A percentile compares a stretch with the other conserved stretches of the same genome.
Evolutionary conservation across 148 eudicot species (phyloP).

Genomic region (Cornus florida): DNA sequence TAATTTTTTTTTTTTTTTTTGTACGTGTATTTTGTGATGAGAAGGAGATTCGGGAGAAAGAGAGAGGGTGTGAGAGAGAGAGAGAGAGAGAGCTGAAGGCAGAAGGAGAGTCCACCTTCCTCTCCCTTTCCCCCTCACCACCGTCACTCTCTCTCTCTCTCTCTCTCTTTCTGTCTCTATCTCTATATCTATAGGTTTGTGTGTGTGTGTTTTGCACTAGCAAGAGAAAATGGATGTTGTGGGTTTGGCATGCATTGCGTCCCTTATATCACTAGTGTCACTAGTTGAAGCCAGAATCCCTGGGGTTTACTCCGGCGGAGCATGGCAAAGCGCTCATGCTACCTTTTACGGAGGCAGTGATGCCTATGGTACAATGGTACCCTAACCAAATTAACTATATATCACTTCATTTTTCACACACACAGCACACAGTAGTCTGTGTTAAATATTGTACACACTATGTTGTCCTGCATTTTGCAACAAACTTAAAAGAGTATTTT

Average conservation of each 20-base stretch:
- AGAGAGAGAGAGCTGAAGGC: too few species aligned
- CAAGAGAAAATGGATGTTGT: constrained; percentile 24
- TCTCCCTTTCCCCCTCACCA: constrained; percentile 32
- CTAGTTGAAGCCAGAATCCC: constrained; percentile 57
- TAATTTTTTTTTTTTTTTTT: too few species aligned
- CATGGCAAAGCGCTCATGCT: constrained; percentile 85
- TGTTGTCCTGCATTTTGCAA: neutral
- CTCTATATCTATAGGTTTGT: neutral
- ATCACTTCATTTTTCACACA: too few species aligned
- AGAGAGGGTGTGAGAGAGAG: too few species aligned
- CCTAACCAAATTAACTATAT: neutral
- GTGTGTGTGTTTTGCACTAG: neutral
- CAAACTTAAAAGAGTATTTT: too few species aligned
- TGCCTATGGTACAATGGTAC: constrained; percentile 91
- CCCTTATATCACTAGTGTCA: constrained; percentile 23
- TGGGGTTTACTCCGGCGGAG: constrained; percentile 64
- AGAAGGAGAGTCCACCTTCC: constrained; percentile 39
- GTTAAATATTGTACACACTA: too few species aligned
- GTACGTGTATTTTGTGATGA: too few species aligned
- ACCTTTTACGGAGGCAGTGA: constrained; percentile 94
- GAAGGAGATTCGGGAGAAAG: too few species aligned
- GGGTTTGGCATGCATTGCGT: constrained; percentile 22
- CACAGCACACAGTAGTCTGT: too few species aligned
- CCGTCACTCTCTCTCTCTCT: constrained; percentile 1
- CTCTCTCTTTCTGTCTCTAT: neutral